These are phyloP conservation scores for Lojkania enalia DNA, from an alignment of 2,329 filamentous ascomycete species.

Conservation along the genomic window DNA sequence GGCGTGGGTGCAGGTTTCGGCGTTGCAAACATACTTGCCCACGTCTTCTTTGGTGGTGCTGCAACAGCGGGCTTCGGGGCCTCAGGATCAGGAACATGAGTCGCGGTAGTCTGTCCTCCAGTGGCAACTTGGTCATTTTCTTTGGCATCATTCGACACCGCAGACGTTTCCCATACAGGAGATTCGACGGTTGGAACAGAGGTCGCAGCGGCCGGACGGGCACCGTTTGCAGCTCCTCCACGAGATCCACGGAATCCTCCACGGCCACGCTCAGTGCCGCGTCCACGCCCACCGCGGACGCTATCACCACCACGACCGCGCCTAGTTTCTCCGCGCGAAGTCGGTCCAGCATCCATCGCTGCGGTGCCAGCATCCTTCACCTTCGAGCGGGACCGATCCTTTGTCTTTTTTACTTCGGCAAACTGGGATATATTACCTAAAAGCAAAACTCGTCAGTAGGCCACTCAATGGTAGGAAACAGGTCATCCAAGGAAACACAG, in stretches of 20 bases:
- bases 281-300: conserved; percentile 61
- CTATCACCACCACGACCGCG: conserved; percentile 37
- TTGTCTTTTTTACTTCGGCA: conserved; percentile 79
- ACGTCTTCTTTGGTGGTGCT: conserved; percentile 53
- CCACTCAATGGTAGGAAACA: conserved; percentile 5
- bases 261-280: conserved; percentile 61
- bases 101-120: conserved; percentile 25
- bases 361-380: conserved; percentile 64
- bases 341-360: conserved; percentile 53
- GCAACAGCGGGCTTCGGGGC: conserved; percentile 29
- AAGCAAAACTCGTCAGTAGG: conserved; percentile 13
- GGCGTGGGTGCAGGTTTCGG: conserved; percentile 51
- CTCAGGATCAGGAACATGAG: conserved; percentile 35
- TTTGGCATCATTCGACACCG: conserved; percentile 29
- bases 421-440: conserved; percentile 79
- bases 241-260: conserved; percentile 61
- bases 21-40: conserved; percentile 58
- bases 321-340: conserved; percentile 27
- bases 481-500: too few relatives aligned
- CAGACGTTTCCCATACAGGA: conserved; percentile 60
- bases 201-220: conserved; percentile 55
- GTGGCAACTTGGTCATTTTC: conserved; percentile 26
- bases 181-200: conserved; percentile 74
- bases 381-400: conserved; percentile 73
- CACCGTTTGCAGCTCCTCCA: conserved; percentile 67